Evolutionary conservation across 257 asterid species (phyloP), one percentile per base, ranked within the genome.

Genomic region (Ligustrum vulgare): DNA sequence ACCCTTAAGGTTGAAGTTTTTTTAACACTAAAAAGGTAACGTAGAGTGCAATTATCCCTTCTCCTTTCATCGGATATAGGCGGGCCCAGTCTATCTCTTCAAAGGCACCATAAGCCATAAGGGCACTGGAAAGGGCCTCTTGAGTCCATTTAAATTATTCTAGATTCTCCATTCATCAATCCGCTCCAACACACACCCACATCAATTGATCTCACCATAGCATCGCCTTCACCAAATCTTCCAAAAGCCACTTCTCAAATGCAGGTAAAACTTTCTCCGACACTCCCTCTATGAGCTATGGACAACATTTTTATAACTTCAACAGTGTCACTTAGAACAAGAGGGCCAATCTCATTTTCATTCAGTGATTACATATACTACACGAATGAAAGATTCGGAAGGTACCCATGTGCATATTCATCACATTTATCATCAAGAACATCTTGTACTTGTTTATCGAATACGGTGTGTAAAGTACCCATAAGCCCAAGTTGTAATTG

Each of bases 241-340:
- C 47, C 31, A 63, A 62, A 16, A 28, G 36, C 69, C 72, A 49
- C 84, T 70, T 79, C 82, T 78, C 79, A 43, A 43, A 76, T 82
- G 81, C 62, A 84, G 92, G 86, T 83, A 69, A 81, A 35, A 8
- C 72, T 76, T 35, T 62, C 31, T 41, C 54, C 32, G 31, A 28
- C 45, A 71, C 62, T 66, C 71, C 79, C 72, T 70, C 70, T 72
- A 65, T 62, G 78, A 82, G 89, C 81, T 51, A 93, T 89, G 98
- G 82, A 86, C 84, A 82, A 83, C 84, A 75, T 87, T 60, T 88
- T 75, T 75, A 75, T 84, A 64, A 81, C 91, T 82, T 87, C 98
- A 74, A 77, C 74, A 60, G 63, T 85, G 51, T 78, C 94, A 56
- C 72, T 90, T 2, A 86, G 91, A 79, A 82, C 89, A 41, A 75